Conservation (phyloP, 306 rosid genomes). For the Abrus pulchellus region DNA sequence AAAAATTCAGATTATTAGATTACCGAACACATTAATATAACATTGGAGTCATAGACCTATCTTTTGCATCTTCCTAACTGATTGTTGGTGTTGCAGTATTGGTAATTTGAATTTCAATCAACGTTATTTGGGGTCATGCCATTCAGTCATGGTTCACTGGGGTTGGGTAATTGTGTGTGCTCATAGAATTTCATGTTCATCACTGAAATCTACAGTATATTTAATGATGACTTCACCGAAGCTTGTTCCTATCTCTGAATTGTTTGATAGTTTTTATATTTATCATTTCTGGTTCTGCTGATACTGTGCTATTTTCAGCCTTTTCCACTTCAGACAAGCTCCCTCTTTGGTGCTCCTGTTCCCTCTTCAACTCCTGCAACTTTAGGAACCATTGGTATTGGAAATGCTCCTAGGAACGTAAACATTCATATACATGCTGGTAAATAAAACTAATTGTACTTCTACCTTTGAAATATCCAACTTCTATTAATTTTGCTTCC, state of each 20-base stretch:
- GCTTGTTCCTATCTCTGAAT: slow-evolving; percentile 12
- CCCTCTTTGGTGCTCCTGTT: slow-evolving; percentile 75
- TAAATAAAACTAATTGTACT: slow-evolving; percentile 49
- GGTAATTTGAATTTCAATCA: not conserved
- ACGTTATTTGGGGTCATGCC: not conserved
- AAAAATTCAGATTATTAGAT: slow-evolving; percentile 1
- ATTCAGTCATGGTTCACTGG: not conserved
- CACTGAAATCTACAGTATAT: slow-evolving; percentile 15
- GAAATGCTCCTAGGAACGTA: slow-evolving; percentile 86
- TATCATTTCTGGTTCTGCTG: slow-evolving; percentile 31
- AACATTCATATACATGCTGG: slow-evolving; percentile 99
- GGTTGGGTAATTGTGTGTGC: not conserved
- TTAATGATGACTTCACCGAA: slow-evolving; percentile 28
- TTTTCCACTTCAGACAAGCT: slow-evolving; percentile 82
- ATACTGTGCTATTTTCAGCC: slow-evolving; percentile 74
- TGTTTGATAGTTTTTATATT: slow-evolving; percentile 33
- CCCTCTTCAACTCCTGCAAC: slow-evolving; percentile 71
- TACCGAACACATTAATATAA: not conserved
- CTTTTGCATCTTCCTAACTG: not conserved
- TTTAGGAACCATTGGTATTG: slow-evolving; percentile 82
- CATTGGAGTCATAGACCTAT: not conserved
- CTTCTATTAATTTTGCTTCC: slow-evolving; percentile 48
- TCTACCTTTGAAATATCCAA: not conserved
- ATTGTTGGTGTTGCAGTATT: not conserved
- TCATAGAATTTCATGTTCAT: slow-evolving; percentile 16